Base-by-base conservation (phyloP, 2,329 filamentous ascomycete genomes). In the Fusarium annulatum region DNA sequence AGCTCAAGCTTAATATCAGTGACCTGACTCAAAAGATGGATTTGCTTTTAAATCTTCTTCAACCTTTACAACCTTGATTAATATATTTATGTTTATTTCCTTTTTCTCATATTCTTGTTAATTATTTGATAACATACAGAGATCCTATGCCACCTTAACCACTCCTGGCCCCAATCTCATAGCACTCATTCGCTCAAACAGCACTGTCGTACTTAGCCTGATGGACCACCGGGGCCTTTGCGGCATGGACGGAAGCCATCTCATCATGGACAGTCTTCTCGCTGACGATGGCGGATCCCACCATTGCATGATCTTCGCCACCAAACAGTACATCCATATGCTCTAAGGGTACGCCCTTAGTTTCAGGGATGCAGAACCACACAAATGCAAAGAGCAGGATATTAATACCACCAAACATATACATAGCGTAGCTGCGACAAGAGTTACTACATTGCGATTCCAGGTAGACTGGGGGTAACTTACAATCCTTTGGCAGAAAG, bases 291-390 rank as follows among this genome's bases (percentile, higher is more conserved):
- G 21, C 15, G 14, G 61, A 42, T 49, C 61, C 61, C 2, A 26
- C 34, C 16, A 42, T 19, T 5, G 55, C 36, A 5, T 63, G 61
- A 30, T 63, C 61, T 9, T 33, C 28, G 12, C 61, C 61, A 21
- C 61, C 61, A 8, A 63, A 63, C 0, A 63, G 19, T 18, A 11
- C 11, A 11, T 63, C 61, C 61, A 63, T 63, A 38, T 63, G 61
- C 23, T 63, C 61, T 9, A 63, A n/a, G 7, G 61, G 23, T 3
- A 63, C 55, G 2, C 61, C 61, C 21, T 49, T 63, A 1, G 61
- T 63, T 36, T 63, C 61, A 7, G 61, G 61, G 9, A 63, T 63
- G 7, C 36, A 63, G 28, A 61, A 61, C 61, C 61, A 63, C 4
- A 63, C 61, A n/a, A 63, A 63, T 4, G 28, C 16, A 11, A 63